Evolutionary conservation across 164 flowering plant species (phyloP), one percentile per base, ranked within the genome.

Genomic region (Stephania yunnanensis): DNA sequence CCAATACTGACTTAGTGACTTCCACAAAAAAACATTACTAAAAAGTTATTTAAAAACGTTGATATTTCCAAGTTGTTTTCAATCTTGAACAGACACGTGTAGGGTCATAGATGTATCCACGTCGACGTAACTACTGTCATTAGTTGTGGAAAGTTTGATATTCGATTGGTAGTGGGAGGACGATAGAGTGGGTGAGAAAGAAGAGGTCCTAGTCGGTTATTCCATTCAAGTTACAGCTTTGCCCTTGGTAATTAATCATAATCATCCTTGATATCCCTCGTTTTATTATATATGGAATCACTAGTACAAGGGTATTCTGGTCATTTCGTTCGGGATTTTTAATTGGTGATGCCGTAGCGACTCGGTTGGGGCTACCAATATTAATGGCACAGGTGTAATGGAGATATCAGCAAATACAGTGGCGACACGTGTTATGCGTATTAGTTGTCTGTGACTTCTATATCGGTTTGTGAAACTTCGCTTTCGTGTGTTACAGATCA

Each of bases 1-100:
- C 50, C 55, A 12, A 31, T 29, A 48, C 70, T 25, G 31, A 7
- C 13, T 48, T 29, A 48, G 61, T 25, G 31, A 7, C 13, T 48
- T 71, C 63, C 52, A n/a, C 45, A 29, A 6, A 13, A 46, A 36
- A 7, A 48, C 11, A 63, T 66, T 63, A 8, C 3, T 48, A 4
- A 10, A 44, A 1, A 36, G 0, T 1, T 4, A 2, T 36, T 36
- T 36, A 36, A 36, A 36, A 36, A 36, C 42, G 68, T 53, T 46
- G 70, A 77, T 72, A 17, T 71, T 76, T 65, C 69, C n/a, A 48
- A 48, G 74, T 71, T 50, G 69, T 46, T 10, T 48, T 50, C 71
- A 71, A 50, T 65, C 45, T n/a, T 17, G 17, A 22, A 8, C 13
- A 1, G 6, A 19, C 71, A 71, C 74, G 78, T 76, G 78, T 72